Base-by-base conservation (phyloP, 2,329 filamentous ascomycete species). In the Diaporthe nobilis region DNA sequence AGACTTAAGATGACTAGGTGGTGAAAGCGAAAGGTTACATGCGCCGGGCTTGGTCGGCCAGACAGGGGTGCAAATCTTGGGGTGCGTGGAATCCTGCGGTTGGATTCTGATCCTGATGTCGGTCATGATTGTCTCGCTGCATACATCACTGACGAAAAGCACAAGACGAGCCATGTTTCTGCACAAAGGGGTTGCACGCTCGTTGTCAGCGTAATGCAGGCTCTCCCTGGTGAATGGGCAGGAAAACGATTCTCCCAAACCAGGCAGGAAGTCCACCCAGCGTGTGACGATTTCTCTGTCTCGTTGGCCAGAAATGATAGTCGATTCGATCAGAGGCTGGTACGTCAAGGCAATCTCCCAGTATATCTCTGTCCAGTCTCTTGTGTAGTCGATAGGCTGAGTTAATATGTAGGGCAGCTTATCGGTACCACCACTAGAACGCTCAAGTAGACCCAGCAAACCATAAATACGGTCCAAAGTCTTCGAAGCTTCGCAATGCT, bases 281-380 rank as follows among this genome's bases (percentile, higher is more conserved):
- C 2, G 3, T 13, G 2, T 7, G 0, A 13, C 13, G n/a, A 13
- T 9, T 12, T 6, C 5, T 1, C 2, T 13, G 22, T 51, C 13
- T 2, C n/a, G 1, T 25, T 12, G 0, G 8, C n/a, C 49, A 4
- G 2, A 10, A 12, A 13, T 28, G 28, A 28, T 28, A 28, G 28
- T 2, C 28, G 28, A 28, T 2, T 28, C 28, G 28, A 28, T 28
- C 28, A 28, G 28, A 28, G 28, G 28, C 28, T 28, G 22, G n/a
- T 25, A 25, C 22, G 49, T 53, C n/a, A 53, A 53, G 7, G 1
- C 22, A 3, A 53, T 53, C 8, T 53, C 49, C 49, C n/a, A 53
- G n/a, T 25, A 53, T 4, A 53, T 0, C 9, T 53, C 49, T 8
- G 3, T 53, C 49, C 0, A 12, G 2, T 53, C 49, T 25, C 49